These are phyloP conservation scores for Medicago arabica DNA, from an alignment of 306 rosid genomes.

Conservation along the genomic window DNA sequence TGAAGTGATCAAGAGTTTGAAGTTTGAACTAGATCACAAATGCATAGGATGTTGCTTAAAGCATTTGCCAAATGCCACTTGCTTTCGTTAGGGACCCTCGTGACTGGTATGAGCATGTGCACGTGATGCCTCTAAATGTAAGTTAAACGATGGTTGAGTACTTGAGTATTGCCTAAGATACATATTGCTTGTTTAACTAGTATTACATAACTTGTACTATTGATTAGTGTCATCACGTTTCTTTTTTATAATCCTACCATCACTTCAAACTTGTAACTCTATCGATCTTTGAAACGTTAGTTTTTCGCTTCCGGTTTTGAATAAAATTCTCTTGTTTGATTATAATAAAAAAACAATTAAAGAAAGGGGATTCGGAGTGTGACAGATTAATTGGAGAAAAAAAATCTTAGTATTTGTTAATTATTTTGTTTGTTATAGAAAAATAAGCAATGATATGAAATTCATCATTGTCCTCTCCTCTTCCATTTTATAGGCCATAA, in stretches of 20 bases:
- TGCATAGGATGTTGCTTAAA: slow-evolving; percentile 61
- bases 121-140: slow-evolving; percentile 47
- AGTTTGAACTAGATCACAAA: slow-evolving; percentile 29
- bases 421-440: no score
- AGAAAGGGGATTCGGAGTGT: no score
- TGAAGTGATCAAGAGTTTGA: slow-evolving; percentile 22
- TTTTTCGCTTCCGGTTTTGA: no score
- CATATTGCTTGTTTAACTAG: slow-evolving; percentile 42
- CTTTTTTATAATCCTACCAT: slow-evolving; percentile 6
- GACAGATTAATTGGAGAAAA: no score
- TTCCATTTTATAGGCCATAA: no score
- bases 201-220: slow-evolving; percentile 31
- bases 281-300: no score
- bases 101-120: slow-evolving; percentile 46
- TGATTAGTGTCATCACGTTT: slow-evolving; percentile 14
- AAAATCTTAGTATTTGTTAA: no score
- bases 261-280: not conserved
- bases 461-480: no score
- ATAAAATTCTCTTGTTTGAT: no score
- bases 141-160: slow-evolving; percentile 47
- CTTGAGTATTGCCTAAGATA: slow-evolving; percentile 49
- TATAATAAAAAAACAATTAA: no score
- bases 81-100: slow-evolving; percentile 49
- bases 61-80: slow-evolving; percentile 57
- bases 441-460: no score